These are phyloP conservation scores for Coprinopsis strossmayeri DNA, from an alignment of 768 basidiomycete species.

Conservation along the genomic window DNA sequence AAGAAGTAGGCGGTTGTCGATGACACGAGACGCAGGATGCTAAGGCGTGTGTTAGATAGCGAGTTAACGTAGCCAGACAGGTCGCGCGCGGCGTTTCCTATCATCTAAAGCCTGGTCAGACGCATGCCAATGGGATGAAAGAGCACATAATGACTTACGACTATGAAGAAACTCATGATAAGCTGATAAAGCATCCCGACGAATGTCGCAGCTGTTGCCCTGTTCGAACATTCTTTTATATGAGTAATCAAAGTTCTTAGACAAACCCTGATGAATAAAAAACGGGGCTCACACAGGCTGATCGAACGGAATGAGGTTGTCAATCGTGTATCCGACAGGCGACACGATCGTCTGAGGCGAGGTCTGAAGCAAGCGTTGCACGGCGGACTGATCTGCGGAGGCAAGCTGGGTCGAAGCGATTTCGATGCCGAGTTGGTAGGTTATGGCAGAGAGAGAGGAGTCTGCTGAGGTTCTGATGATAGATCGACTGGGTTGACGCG, in stretches of 20 bases:
- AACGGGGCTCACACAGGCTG: slow-evolving; percentile 41
- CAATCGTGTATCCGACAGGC: slow-evolving; percentile 41
- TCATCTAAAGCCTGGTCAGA: slow-evolving; percentile 20
- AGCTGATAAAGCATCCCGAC: slow-evolving; percentile 49
- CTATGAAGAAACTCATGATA: slow-evolving; percentile 39
- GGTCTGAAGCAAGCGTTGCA: slow-evolving; percentile 28
- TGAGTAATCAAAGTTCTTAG: background rate
- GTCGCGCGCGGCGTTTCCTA: slow-evolving; percentile 22
- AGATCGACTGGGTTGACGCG: slow-evolving; percentile 19
- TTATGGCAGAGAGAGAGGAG: slow-evolving; percentile 28
- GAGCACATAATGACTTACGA: slow-evolving; percentile 21
- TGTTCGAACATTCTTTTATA: no score
- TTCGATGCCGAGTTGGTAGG: slow-evolving; percentile 26
- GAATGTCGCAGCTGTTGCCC: slow-evolving; percentile 46
- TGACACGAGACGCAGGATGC: slow-evolving; percentile 24
- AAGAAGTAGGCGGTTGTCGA: slow-evolving; percentile 28
- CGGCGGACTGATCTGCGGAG: no score
- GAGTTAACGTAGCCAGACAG: slow-evolving; percentile 22
- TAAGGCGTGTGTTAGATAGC: slow-evolving; percentile 23
- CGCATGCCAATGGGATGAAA: background rate
- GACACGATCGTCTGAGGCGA: slow-evolving; percentile 45
- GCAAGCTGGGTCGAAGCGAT: no score
- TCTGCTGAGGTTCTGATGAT: slow-evolving; percentile 29
- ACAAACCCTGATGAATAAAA: background rate
- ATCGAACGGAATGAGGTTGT: slow-evolving; percentile 53